Conservation (phyloP, 1,284 basidiomycete species). For the Phellinidium pouzarii region DNA sequence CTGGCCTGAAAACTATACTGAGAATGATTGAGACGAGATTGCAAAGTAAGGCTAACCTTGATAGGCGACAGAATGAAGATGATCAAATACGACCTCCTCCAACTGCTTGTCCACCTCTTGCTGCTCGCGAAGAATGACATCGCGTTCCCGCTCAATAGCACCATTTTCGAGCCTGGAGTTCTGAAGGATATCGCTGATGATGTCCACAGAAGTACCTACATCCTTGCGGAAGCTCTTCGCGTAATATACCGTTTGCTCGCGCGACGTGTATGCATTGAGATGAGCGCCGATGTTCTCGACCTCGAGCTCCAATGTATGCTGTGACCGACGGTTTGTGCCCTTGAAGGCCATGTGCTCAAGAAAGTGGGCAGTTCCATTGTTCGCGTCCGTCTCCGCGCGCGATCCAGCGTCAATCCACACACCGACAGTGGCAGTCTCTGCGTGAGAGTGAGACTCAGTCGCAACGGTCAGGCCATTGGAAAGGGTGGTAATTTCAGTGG, state of each 20-base stretch:
- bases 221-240: slow-evolving; percentile 99
- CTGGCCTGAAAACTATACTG: slow-evolving; percentile 54
- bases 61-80: slow-evolving; percentile 95
- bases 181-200: slow-evolving; percentile 97
- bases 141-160: slow-evolving; percentile 93
- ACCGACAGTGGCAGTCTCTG: slow-evolving; percentile 97
- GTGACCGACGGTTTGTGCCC: slow-evolving; percentile 86
- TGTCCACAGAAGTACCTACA: slow-evolving; percentile 87
- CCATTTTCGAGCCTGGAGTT: slow-evolving; percentile 89
- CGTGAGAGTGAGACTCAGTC: slow-evolving; percentile 86
- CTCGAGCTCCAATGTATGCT: slow-evolving; percentile 92
- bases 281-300: slow-evolving; percentile 98
- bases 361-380: slow-evolving; percentile 97
- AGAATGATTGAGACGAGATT: slow-evolving; percentile 17
- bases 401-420: slow-evolving; percentile 99
- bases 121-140: slow-evolving; percentile 96
- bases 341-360: slow-evolving; percentile 97
- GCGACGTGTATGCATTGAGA: slow-evolving; percentile 96
- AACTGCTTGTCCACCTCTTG: slow-evolving; percentile 99
- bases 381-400: slow-evolving; percentile 90
- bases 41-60: slow-evolving; percentile 47
- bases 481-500: slow-evolving; percentile 84
- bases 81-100: slow-evolving; percentile 99
- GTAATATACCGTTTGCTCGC: slow-evolving; percentile 99
- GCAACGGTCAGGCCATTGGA: slow-evolving; percentile 91